Conservation (phyloP, 2,329 filamentous ascomycete species). For the Fusarium hainanense region DNA sequence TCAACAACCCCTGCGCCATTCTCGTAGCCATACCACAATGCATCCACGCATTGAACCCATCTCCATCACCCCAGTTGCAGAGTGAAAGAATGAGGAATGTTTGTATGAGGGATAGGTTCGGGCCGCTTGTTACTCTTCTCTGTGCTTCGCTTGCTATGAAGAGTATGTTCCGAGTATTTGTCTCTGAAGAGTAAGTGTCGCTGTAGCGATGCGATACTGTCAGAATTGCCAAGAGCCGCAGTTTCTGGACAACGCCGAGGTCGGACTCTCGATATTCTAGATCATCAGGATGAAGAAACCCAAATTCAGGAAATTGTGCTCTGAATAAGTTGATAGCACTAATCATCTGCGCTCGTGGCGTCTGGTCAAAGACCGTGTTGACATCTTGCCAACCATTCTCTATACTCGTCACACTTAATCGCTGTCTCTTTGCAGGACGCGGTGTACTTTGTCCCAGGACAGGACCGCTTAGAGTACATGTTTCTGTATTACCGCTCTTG, state of each 20-base stretch:
- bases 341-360: conserved; percentile 6
- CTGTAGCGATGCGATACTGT: conserved; percentile 33
- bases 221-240: conserved; percentile 33
- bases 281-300: conserved; percentile 41
- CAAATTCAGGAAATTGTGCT: conserved; percentile 43
- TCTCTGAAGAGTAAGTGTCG: background rate
- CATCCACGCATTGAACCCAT: conserved; percentile 46
- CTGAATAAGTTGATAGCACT: conserved; percentile 29
- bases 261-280: conserved; percentile 32
- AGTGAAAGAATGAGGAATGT: conserved; percentile 37
- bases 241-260: conserved; percentile 14
- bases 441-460: background rate
- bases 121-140: conserved; percentile 23
- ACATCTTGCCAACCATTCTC: conserved; percentile 7
- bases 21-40: conserved; percentile 40
- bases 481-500: conserved; percentile 30
- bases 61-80: conserved; percentile 43
- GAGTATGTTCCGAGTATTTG: background rate
- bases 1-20: conserved; percentile 42
- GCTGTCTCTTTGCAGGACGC: conserved; percentile 24
- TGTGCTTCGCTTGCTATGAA: conserved; percentile 32
- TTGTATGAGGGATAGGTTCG: conserved; percentile 35
- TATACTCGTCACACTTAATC: background rate
- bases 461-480: conserved; percentile 38
- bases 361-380: conserved; percentile 12